Base-by-base conservation (phyloP, 2,329 filamentous ascomycete genomes). In the Pseudogymnoascus sp. region DNA sequence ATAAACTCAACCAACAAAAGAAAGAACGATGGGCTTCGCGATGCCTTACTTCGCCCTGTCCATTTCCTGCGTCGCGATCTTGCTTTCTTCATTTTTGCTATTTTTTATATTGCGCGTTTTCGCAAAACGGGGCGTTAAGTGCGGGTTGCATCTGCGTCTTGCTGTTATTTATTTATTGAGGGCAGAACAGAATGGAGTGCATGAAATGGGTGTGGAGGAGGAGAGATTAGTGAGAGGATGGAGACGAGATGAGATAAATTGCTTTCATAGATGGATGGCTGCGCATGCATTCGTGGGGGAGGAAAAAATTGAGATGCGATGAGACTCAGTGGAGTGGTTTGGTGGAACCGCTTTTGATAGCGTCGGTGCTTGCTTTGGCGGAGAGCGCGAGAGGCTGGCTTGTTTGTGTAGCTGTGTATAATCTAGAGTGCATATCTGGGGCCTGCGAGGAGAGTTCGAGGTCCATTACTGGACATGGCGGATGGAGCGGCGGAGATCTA, bases 261-360 rank as follows among this genome's bases (percentile, higher is more conserved):
- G 47, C 47, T 54, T 54, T 54, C 47, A 54, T 40, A 13, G 11
- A 37, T 41, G 37, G 35, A 37, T 59, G 58, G 35, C 58, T 41
- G 35, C 26, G 35, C 26, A 26, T 59, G 58, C 58, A 59, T 59
- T 59, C 17, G 33, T 15, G 33, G 58, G 17, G 33, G 26, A 31
- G 58, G 33, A 26, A 59, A 54, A 59, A 41, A 41, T 41, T 41
- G 58, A 59, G 58, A 59, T 59, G 37, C 35, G 58, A 41, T 13
- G 29, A 58, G 33, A n/a, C 33, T 59, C 35, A 59, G 26, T 59
- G 58, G 58, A 41, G 35, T 59, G 58, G 58, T 59, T 41, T 59
- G 47, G 47, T 33, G 44, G 26, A 26, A 29, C 47, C 47, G 33
- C 26, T 54, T 31, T 33, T 29, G 29, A 54, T 54, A 44, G 40